phyloP scores from a whole-genome alignment of 345 rosid genomes.

The Brassica rapa region DNA sequence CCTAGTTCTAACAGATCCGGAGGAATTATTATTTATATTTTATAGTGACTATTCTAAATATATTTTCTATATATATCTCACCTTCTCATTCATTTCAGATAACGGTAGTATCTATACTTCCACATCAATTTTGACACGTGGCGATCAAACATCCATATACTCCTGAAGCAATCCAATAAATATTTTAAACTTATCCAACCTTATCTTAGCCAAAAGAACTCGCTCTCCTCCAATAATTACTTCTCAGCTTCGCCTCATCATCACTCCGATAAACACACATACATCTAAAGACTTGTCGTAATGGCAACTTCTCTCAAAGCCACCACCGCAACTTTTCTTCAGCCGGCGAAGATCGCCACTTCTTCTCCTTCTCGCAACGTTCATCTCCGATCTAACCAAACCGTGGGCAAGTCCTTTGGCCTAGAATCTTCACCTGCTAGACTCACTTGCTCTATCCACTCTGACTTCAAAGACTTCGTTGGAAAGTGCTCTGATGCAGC shows the following conservation, averaged over 20 bases:
- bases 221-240: slow-evolving; percentile 23
- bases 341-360: slow-evolving; percentile 41
- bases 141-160: slow-evolving; percentile 53
- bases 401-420: slow-evolving; percentile 60
- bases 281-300: slow-evolving; percentile 8
- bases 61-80: neutral
- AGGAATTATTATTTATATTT: neutral
- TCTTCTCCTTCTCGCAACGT: slow-evolving; percentile 44
- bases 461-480: slow-evolving; percentile 67
- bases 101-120: slow-evolving; percentile 40
- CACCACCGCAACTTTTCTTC: slow-evolving; percentile 80
- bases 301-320: slow-evolving; percentile 94
- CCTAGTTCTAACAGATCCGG: neutral
- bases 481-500: slow-evolving; percentile 66
- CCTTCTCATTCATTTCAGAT: slow-evolving; percentile 24
- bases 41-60: neutral
- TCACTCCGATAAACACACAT: slow-evolving; percentile 21
- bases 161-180: neutral
- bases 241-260: slow-evolving; percentile 2
- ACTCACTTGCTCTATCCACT: slow-evolving; percentile 68
- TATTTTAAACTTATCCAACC: slow-evolving; percentile 36
- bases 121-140: slow-evolving; percentile 49
- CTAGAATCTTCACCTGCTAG: slow-evolving; percentile 53
- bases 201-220: slow-evolving; percentile 52
- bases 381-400: slow-evolving; percentile 55